Base-by-base conservation (phyloP, 768 basidiomycete species). In the Trametes elegans region DNA sequence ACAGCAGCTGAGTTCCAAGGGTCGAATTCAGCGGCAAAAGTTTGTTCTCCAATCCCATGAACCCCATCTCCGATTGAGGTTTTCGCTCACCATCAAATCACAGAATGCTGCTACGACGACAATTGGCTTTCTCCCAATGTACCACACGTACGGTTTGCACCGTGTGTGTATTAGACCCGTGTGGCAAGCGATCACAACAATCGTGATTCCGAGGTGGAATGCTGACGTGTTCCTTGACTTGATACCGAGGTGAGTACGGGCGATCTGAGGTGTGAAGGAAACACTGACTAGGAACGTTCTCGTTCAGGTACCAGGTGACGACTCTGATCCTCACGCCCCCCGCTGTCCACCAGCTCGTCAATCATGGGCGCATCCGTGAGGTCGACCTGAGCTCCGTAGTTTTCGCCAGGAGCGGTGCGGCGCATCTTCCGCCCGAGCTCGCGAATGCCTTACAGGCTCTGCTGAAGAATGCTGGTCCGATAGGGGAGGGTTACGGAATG, bases 81-180 rank as follows among this genome's bases (percentile, higher is more conserved):
- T n/a, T n/a, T 31, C 19, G 35, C 14, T 23, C 29, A 14, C 14
- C 3, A 35, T 24, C 43, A 49, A n/a, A 4, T 18, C 23, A n/a
- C 36, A 29, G 56, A 39, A 23, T 16, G 21, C 39, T 8, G 65
- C 76, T 3, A 79, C 82, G 2, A 67, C 83, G 5, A 59, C 60
- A 0, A 75, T 90, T 39, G 83, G 75, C 0, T 82, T 83, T 55
- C 69, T 91, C 1, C 89, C 89, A 0, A 72, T 90, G 34, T 81
- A 88, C 59, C 89, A 91, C 58, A 70, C 76, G 0, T 88, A 81
- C 60, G 90, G 77, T 1, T 71, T 88, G n/a, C 78, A 85, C 52
- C 48, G 70, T 1, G 75, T 77, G 55, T 67, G 71, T 8, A 77
- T 89, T 64, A 78, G 79, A 19, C 59, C 73, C 0, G 76, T 82